These are phyloP conservation scores for Juglanconis sp. DNA, from an alignment of 2,329 filamentous ascomycete species.

Conservation along the genomic window DNA sequence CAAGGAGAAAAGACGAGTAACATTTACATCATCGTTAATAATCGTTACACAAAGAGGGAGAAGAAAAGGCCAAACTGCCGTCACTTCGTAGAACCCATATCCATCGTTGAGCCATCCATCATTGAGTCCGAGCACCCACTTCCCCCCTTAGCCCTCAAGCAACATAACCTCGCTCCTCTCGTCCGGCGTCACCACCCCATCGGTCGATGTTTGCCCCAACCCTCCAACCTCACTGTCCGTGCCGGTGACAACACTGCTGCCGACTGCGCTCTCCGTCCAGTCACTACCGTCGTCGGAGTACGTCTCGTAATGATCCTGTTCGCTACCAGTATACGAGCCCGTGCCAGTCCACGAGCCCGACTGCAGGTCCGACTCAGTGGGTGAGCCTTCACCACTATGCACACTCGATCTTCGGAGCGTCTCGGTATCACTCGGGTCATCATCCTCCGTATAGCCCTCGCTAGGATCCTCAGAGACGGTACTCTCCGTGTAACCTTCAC, in stretches of 20 bases:
- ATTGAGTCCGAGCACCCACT: not conserved
- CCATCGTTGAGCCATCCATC: not conserved
- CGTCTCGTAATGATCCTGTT: conserved; percentile 19
- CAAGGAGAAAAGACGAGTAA: not conserved
- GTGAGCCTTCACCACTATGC: conserved; percentile 3
- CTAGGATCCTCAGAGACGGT: conserved; percentile 4
- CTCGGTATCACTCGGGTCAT: conserved; percentile 47
- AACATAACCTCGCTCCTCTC: conserved; percentile 22
- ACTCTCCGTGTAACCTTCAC: conserved; percentile 3
- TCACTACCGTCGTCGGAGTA: conserved; percentile 42
- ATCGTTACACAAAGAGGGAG: not conserved
- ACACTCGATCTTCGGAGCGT: conserved; percentile 46
- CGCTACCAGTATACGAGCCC: not conserved
- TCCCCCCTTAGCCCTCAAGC: conserved; percentile 13
- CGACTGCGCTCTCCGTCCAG: conserved; percentile 45
- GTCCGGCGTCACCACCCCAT: conserved; percentile 3
- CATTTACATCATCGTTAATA: not conserved
- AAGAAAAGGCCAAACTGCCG: not conserved
- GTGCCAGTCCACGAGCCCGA: conserved; percentile 15
- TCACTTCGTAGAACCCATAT: not conserved
- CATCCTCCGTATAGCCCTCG: conserved; percentile 15
- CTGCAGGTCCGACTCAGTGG: conserved; percentile 7
- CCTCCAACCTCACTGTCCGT: conserved; percentile 21
- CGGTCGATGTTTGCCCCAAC: conserved; percentile 7
- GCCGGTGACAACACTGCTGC: conserved; percentile 18